A percentile compares a stretch with the other conserved stretches of the same genome.
Conservation (phyloP, 148 eudicot genomes). For the Rhododendron simsii region DNA sequence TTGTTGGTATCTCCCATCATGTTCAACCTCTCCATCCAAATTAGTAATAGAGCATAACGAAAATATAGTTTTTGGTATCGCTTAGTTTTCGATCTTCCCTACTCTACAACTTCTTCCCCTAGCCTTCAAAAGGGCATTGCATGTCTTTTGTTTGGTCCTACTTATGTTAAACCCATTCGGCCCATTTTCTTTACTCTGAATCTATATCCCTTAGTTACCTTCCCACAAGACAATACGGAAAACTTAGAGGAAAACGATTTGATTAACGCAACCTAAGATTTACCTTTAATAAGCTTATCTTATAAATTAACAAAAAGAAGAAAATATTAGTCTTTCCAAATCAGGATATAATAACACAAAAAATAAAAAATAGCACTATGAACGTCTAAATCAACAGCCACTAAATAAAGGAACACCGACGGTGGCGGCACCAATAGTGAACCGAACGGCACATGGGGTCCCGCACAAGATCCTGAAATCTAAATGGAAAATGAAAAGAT, state of each 20-base stretch:
- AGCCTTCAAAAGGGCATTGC: not conserved
- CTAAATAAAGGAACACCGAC: too few relatives aligned
- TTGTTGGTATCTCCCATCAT: not conserved
- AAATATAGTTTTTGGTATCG: not conserved
- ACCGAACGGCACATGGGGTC: too few relatives aligned
- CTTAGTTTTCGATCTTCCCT: not conserved
- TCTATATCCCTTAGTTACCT: not conserved
- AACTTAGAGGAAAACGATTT: not conserved
- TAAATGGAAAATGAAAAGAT: too few relatives aligned
- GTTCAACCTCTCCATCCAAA: not conserved
- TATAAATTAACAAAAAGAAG: too few relatives aligned
- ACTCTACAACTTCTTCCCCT: not conserved
- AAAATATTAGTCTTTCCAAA: too few relatives aligned
- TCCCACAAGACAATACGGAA: not conserved
- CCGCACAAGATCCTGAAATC: too few relatives aligned
- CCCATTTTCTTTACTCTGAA: not conserved
- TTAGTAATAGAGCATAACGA: not conserved
- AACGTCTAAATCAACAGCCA: too few relatives aligned
- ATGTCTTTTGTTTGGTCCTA: not conserved
- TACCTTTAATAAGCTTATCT: not conserved
- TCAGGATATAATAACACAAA: too few relatives aligned
- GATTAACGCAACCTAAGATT: too few relatives aligned
- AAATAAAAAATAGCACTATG: too few relatives aligned
- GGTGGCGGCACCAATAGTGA: too few relatives aligned
- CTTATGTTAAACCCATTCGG: not conserved